Evolutionary conservation across 2,329 filamentous ascomycete species (phyloP), one percentile per base, ranked within the genome.

Genomic region (Neoascochyta sp.): DNA sequence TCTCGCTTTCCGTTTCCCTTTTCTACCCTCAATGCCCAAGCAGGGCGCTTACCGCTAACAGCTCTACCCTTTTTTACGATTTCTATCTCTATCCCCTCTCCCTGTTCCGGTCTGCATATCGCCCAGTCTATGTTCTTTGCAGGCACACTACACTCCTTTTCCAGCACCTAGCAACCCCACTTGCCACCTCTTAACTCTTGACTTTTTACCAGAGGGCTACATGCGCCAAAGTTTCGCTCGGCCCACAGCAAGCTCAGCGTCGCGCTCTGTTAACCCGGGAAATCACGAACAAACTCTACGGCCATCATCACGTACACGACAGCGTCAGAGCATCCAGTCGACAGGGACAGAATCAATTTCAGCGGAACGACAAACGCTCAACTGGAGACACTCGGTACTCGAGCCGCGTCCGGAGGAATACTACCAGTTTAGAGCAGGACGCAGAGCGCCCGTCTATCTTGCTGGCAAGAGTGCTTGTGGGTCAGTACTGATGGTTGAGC

Each of bases 391-490:
- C 9, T 35, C 40, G 29, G 34, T 19, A 14, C 13, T 38, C 5
- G 31, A 30, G 5, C 24, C 34, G 20, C 35, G 34, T 14, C 19
- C 42, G 7, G 20, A 7, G 22, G 36, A 45, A 13, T 1, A 27
- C 23, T 36, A 39, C 20, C 20, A 25, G 11, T 19, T 29, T 25
- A 22, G 26, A 24, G 8, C 37, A 24, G 39, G 34, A 26, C 40
- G 28, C n/a, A 54, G 47, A 29, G 39, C 43, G 17, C 54, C 53
- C 15, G 45, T 43, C 6, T 59, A 59, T 29, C 43, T 59, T 9
- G 44, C 44, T 24, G 50, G 50, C 11, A 62, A 53, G 34, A 60
- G 59, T 16, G 52, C 55, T 6, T 58, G 60, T 36, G 57, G 53
- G 20, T 43, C 45, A 19, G 45, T 62, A 13, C 27, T 60, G 22